phyloP scores from a whole-genome alignment of 352 stramenopile species.

The Thalassiosira hispida region DNA sequence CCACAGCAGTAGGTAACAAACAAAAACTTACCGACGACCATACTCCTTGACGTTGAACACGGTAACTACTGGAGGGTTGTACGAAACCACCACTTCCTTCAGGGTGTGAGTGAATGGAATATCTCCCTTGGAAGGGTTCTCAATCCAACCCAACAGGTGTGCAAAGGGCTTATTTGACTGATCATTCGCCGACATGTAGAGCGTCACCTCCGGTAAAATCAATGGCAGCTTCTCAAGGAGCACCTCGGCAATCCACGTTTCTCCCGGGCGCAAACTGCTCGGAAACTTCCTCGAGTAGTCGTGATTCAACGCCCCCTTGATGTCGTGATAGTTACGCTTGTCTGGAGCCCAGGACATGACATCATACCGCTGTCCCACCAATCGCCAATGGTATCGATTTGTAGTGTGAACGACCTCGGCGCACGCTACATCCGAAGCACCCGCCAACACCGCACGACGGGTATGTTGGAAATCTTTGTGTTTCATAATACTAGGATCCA shows the following conservation, averaged over 20 bases:
- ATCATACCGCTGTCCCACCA: constrained; percentile 90
- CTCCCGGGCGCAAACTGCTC: constrained; percentile 67
- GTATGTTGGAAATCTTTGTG: constrained; percentile 88
- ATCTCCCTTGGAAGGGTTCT: constrained; percentile 71
- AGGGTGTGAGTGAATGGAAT: constrained; percentile 87
- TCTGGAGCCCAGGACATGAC: constrained; percentile 89
- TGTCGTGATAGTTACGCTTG: constrained; percentile 77
- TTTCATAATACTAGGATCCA: constrained; percentile 88
- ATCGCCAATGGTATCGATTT: constrained; percentile 88
- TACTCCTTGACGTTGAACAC: constrained; percentile 97
- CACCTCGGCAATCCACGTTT: constrained; percentile 84
- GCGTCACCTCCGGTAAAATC: constrained; percentile 77
- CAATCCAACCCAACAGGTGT: constrained; percentile 82
- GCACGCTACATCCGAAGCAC: constrained; percentile 86
- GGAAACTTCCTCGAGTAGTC: constrained; percentile 83
- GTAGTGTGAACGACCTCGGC: constrained; percentile 89
- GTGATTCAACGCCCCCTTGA: constrained; percentile 70
- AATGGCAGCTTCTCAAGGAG: constrained; percentile 83
- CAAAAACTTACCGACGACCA: constrained; percentile 82
- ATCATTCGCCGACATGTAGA: constrained; percentile 82
- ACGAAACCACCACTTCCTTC: constrained; percentile 97
- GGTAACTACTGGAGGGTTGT: constrained; percentile 92
- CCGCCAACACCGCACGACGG: constrained; percentile 63
- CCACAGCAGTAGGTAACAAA: no score
- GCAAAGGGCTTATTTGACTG: constrained; percentile 76